Percentiles rank a stretch among this genome's conserved stretches.
Evolutionary conservation across 805 yeast genomes (phyloP).

Genomic region (Teunomyces stri): DNA sequence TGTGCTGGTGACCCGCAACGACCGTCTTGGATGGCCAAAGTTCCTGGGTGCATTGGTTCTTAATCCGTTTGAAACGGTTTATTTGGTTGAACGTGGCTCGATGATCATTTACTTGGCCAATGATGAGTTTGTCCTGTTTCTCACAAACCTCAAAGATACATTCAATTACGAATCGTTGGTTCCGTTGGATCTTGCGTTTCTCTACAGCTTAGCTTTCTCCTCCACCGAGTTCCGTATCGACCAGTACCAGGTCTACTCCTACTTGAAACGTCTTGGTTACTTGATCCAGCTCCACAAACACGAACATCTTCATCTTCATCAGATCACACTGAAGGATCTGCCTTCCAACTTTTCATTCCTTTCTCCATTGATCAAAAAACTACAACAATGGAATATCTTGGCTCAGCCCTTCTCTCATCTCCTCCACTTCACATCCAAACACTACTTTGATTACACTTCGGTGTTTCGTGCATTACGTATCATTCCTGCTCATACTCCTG

Average conservation of each 20-base stretch:
- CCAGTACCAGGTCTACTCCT: conserved; percentile 64
- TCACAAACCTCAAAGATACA: conserved; percentile 13
- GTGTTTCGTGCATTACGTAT: conserved; percentile 22
- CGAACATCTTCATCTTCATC: no score
- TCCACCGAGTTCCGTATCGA: conserved; percentile 42
- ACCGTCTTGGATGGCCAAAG: conserved; percentile 4
- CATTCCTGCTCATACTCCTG: conserved; percentile 13
- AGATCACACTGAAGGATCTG: no score
- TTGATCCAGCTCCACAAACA: conserved; percentile 33
- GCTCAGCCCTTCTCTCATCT: conserved; percentile 13
- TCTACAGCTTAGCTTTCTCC: conserved; percentile 53
- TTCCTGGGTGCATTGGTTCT: conserved; percentile 43
- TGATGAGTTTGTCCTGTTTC: conserved; percentile 14
- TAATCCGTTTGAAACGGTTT: conserved; percentile 66
- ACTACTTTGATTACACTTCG: conserved; percentile 25
- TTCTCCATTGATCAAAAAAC: background rate
- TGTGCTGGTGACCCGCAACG: conserved; percentile 30
- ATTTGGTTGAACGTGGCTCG: conserved; percentile 77
- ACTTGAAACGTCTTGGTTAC: conserved; percentile 77
- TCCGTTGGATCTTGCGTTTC: conserved; percentile 58
- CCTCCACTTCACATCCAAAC: conserved; percentile 20
- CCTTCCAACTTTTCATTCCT: background rate
- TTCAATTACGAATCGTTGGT: conserved; percentile 22
- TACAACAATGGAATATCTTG: conserved; percentile 11
- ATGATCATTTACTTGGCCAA: conserved; percentile 27